Percentiles rank a stretch among this genome's conserved stretches.
These are phyloP conservation scores for Gossypium rotundifolium DNA, from an alignment of 345 rosid species.

Conservation along the genomic window DNA sequence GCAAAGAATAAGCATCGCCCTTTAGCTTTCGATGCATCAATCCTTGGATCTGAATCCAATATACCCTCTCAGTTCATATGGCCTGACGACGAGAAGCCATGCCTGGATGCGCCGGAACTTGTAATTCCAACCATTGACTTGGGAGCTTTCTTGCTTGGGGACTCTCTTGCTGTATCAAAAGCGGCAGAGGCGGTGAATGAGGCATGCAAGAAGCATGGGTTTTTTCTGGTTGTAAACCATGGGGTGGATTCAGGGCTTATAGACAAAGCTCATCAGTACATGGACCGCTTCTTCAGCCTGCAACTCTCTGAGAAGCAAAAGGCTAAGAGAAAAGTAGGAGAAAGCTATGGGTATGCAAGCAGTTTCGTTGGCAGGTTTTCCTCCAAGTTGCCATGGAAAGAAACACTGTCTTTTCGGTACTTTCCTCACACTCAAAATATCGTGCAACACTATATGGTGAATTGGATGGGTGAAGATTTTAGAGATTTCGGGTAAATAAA, in stretches of 20 bases:
- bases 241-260: slow-evolving; percentile 54
- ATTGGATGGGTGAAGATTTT: slow-evolving; percentile 55
- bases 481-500: slow-evolving; percentile 51
- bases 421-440: slow-evolving; percentile 25
- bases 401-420: slow-evolving; percentile 68
- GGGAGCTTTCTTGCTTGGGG: slow-evolving; percentile 42
- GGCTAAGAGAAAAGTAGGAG: slow-evolving; percentile 60
- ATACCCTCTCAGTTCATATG: slow-evolving; percentile 77
- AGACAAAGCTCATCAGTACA: slow-evolving; percentile 32
- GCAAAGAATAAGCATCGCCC: background rate
- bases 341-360: slow-evolving; percentile 70
- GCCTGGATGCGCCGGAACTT: slow-evolving; percentile 39
- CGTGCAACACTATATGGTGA: slow-evolving; percentile 42
- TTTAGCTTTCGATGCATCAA: slow-evolving; percentile 50
- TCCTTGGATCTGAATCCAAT: slow-evolving; percentile 33
- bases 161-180: slow-evolving; percentile 27
- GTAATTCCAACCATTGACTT: slow-evolving; percentile 62
- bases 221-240: slow-evolving; percentile 72
- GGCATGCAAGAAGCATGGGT: slow-evolving; percentile 72
- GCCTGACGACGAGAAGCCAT: slow-evolving; percentile 79
- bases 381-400: slow-evolving; percentile 90
- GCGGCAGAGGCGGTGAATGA: slow-evolving; percentile 49
- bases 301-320: slow-evolving; percentile 47
- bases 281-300: slow-evolving; percentile 57
- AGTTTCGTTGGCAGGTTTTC: slow-evolving; percentile 80